Base-by-base conservation (phyloP, 495 filamentous ascomycete genomes). In the Tuber magnatum region DNA sequence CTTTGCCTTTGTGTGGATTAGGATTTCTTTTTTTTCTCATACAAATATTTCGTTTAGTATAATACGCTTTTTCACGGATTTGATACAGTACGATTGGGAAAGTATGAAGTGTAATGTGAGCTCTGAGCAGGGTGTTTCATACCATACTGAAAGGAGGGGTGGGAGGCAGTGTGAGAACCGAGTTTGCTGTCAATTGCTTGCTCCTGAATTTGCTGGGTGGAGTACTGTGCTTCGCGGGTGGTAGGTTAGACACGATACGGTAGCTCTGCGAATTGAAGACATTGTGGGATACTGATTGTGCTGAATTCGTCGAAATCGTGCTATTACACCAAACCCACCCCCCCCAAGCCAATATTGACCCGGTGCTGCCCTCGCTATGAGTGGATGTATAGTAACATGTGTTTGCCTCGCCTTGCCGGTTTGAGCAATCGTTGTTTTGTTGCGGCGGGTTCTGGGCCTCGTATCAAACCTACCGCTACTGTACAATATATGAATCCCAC, bases 21-120 rank as follows among this genome's bases (percentile, higher is more conserved):
- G 43, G 71, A 1, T 51, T 73, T 48, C 39, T 39, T 74, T 6
- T 6, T 20, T 76, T 71, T 71, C 28, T 70, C 41, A 39, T 35
- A 35, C 51, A 71, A 68, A 65, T 40, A 38, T 39, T 44, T 39
- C 28, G 39, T 20, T 65, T 32, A 35, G 56, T 35, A 18, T 65
- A 32, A 32, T 65, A 18, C 14, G 12, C 28, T 65, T 65, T 65
- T 65, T 65, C 28, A 12, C n/a, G 56, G n/a, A n/a, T 61, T 28
- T 61, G 24, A 24, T 14, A 28, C 24, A 1, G 9, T 48, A 12
- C 9, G 51, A 12, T 32, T 14, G 9, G 51, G n/a, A 32, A 61
- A 61, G 71, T 51, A 56, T 38, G 51, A 41, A 41, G 73, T 65
- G 70, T 71, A 77, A 74, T 61, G 51, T 48, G 51, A 61, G 51